Percentiles rank a stretch among this genome's conserved stretches.
Conservation (phyloP, 805 yeast genomes). For the Naumovozyma dairenensis region DNA sequence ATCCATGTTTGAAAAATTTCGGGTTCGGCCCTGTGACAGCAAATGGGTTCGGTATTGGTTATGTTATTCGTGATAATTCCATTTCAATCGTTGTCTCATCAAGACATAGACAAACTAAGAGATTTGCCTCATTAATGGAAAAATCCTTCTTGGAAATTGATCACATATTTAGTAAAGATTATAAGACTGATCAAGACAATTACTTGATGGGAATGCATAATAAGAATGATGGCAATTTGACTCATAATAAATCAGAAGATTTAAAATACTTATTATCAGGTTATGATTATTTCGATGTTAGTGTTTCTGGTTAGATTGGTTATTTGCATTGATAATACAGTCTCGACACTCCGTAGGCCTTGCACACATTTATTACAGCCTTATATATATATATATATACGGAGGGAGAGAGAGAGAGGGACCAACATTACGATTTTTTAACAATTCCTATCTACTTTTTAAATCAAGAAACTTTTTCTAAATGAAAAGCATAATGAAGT, state of each 20-base stretch:
- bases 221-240: slow-evolving; percentile 1
- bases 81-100: slow-evolving; percentile 76
- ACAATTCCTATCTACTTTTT: too few relatives aligned
- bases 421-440: too few relatives aligned
- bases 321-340: too few relatives aligned
- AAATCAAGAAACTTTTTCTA: too few relatives aligned
- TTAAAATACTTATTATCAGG: slow-evolving; percentile 55
- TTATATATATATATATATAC: neutral
- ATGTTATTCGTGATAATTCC: slow-evolving; percentile 72
- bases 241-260: slow-evolving; percentile 26
- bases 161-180: slow-evolving; percentile 35
- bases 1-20: slow-evolving; percentile 74
- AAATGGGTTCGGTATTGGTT: slow-evolving; percentile 90
- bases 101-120: slow-evolving; percentile 75
- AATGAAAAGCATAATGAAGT: too few relatives aligned
- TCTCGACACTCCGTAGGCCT: neutral
- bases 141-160: slow-evolving; percentile 51
- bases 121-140: slow-evolving; percentile 62
- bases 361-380: neutral
- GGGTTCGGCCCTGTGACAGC: slow-evolving; percentile 89
- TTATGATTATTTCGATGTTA: slow-evolving; percentile 68
- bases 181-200: neutral
- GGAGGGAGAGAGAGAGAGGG: too few relatives aligned
- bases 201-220: slow-evolving; percentile 7
- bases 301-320: slow-evolving; percentile 17